Percentiles rank a stretch among this genome's conserved stretches.
These are phyloP conservation scores for Narthecium ossifragum DNA, from an alignment of 106 monocot genomes.

Conservation along the genomic window DNA sequence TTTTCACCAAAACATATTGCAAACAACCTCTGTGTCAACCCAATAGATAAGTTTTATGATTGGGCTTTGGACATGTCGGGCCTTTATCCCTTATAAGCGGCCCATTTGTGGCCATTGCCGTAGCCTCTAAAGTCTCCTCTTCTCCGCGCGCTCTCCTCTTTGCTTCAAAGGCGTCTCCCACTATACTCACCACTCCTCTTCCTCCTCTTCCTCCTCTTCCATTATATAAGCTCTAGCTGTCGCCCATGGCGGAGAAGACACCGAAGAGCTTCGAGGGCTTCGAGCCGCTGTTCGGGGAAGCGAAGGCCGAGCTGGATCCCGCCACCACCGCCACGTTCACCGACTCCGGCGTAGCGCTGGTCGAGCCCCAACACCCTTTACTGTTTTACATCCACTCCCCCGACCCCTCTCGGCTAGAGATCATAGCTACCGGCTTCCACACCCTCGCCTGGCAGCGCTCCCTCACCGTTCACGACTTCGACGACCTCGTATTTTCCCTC, in stretches of 20 bases:
- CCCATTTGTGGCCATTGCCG: too few relatives aligned
- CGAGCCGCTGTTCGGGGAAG: slow-evolving; percentile 29
- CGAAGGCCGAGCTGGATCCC: slow-evolving; percentile 16
- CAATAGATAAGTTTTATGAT: too few relatives aligned
- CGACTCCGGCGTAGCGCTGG: background rate
- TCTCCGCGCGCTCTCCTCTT: too few relatives aligned
- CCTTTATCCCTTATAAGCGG: too few relatives aligned
- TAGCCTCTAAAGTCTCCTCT: too few relatives aligned
- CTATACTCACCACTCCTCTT: too few relatives aligned
- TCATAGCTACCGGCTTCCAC: slow-evolving; percentile 47
- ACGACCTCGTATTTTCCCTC: slow-evolving; percentile 38
- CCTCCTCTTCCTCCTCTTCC: background rate
- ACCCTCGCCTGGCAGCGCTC: slow-evolving; percentile 30
- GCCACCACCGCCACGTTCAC: too few relatives aligned
- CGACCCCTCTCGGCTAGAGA: slow-evolving; percentile 23
- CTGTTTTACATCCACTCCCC: slow-evolving; percentile 40
- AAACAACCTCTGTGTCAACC: too few relatives aligned
- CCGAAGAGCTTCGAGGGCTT: slow-evolving; percentile 34
- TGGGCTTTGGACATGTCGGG: too few relatives aligned
- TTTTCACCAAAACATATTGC: too few relatives aligned
- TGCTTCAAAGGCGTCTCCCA: too few relatives aligned
- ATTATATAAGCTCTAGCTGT: background rate
- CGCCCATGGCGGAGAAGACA: slow-evolving; percentile 29
- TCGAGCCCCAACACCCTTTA: slow-evolving; percentile 5
- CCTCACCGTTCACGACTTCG: slow-evolving; percentile 35